These are phyloP conservation scores for Calocera viscosa DNA, from an alignment of 768 basidiomycete genomes.

Conservation along the genomic window DNA sequence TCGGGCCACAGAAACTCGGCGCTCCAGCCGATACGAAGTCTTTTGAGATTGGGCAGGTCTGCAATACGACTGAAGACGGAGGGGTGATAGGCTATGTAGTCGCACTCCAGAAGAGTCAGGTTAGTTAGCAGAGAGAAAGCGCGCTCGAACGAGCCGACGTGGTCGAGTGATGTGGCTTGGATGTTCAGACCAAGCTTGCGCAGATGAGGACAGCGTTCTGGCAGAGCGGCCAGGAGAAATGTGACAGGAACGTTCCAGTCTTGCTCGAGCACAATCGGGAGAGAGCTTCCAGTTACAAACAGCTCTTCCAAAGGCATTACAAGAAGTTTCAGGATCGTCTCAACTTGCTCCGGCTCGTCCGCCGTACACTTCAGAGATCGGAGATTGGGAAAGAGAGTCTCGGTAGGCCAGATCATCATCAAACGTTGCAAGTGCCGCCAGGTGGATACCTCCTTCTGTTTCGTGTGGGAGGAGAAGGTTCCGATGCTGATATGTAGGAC, in stretches of 20 bases:
- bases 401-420: neutral
- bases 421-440: neutral
- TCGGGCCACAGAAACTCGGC: neutral
- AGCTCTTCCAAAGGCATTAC: neutral
- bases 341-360: neutral
- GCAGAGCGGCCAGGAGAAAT: neutral
- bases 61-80: neutral
- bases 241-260: neutral
- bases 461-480: neutral
- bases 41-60: neutral
- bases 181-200: neutral
- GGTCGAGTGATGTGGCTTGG: neutral
- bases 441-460: neutral
- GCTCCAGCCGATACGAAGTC: neutral
- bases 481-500: neutral
- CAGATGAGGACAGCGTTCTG: neutral
- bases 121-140: neutral
- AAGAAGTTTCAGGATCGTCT: neutral
- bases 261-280: neutral
- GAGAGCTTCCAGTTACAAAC: neutral
- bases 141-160: neutral
- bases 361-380: neutral
- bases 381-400: neutral
- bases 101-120: neutral
- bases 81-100: neutral